Conservation (phyloP, 345 rosid genomes). For the Eutrema yunnanense region DNA sequence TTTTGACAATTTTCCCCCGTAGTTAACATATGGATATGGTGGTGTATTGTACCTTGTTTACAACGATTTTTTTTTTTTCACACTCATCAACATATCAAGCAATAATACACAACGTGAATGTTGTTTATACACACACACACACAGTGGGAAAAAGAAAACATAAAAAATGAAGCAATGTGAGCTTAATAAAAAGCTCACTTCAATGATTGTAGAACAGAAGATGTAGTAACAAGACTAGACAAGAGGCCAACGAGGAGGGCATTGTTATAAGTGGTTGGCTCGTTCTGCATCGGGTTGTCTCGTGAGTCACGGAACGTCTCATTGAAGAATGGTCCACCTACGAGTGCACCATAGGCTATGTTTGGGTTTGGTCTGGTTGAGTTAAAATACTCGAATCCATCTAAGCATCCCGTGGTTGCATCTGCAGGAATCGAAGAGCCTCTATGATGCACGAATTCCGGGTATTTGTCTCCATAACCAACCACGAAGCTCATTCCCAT, state of each 20-base stretch:
- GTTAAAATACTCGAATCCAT: constrained; percentile 73
- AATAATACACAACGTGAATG: constrained; percentile 16
- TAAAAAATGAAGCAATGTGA: constrained; percentile 11
- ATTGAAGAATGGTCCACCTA: constrained; percentile 89
- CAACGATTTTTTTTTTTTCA: neutral
- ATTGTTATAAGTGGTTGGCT: constrained; percentile 86
- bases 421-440: constrained; percentile 91
- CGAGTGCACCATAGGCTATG: constrained; percentile 77
- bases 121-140: neutral
- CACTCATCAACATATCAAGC: constrained; percentile 9
- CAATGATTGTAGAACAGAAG: constrained; percentile 64
- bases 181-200: constrained; percentile 18
- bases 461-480: constrained; percentile 87
- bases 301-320: constrained; percentile 68
- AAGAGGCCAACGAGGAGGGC: constrained; percentile 86
- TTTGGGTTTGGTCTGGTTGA: constrained; percentile 75
- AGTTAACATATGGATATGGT: too few species aligned
- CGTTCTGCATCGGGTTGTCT: constrained; percentile 76
- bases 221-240: constrained; percentile 85
- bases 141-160: neutral
- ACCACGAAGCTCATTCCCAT: constrained; percentile 78
- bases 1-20: too few species aligned
- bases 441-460: constrained; percentile 80
- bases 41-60: too few species aligned
- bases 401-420: constrained; percentile 62